Percentiles rank a stretch among this genome's conserved stretches.
Evolutionary conservation across 129 eudicot genomes (phyloP).

Genomic region (Glebionis coronaria): DNA sequence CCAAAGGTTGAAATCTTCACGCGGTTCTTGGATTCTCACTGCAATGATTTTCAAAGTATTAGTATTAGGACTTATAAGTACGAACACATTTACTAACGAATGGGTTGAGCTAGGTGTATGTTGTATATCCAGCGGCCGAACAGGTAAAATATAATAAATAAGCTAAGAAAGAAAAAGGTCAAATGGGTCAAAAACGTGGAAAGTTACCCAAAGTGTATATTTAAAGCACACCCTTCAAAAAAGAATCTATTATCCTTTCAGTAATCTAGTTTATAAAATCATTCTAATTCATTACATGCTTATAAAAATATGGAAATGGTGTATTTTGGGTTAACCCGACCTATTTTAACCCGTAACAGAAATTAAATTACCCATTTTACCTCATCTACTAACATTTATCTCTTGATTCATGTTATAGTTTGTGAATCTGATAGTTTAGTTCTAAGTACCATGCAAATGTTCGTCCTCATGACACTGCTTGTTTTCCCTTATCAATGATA

Average conservation of each 20-base stretch:
- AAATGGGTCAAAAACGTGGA: neutral
- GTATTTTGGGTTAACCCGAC: neutral
- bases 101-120: neutral
- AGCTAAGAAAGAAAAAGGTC: neutral
- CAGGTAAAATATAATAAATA: neutral
- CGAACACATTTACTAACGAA: neutral
- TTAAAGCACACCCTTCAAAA: neutral
- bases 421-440: slow-evolving; percentile 1
- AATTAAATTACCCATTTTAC: neutral
- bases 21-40: slow-evolving; percentile 35
- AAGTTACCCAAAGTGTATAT: slow-evolving; percentile 7
- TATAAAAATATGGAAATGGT: neutral
- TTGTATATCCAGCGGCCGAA: neutral
- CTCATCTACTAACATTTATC: slow-evolving; percentile 6
- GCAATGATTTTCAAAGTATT: slow-evolving; percentile 18
- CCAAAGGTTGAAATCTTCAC: slow-evolving; percentile 30
- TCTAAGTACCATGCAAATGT: slow-evolving; percentile 10
- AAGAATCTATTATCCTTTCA: neutral
- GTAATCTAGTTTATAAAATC: neutral
- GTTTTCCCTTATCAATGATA: slow-evolving; percentile 15
- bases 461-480: slow-evolving; percentile 12
- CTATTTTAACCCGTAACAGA: neutral
- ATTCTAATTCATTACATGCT: neutral
- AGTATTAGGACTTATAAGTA: neutral
- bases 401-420: neutral